Percentiles rank a stretch among this genome's conserved stretches.
Evolutionary conservation across 352 stramenopile genomes (phyloP).

Genomic region (Globisporangium perplexum): DNA sequence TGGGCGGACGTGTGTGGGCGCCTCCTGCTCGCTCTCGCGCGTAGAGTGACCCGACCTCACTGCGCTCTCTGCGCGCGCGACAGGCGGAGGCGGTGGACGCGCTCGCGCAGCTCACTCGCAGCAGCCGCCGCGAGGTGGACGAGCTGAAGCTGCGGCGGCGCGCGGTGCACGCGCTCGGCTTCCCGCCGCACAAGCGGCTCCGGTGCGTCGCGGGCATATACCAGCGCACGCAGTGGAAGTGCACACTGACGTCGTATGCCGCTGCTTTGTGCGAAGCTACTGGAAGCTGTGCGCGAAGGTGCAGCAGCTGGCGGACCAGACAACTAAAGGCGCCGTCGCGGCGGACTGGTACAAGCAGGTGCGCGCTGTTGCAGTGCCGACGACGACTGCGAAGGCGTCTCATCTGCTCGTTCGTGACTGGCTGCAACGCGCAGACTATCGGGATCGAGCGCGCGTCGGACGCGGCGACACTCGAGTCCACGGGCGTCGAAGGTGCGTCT

Average conservation of each 20-base stretch:
- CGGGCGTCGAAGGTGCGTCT: constrained; percentile 50
- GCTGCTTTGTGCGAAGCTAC: too few relatives aligned
- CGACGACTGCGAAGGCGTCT: too few relatives aligned
- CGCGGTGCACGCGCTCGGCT: constrained; percentile 19
- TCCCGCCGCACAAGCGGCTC: constrained; percentile 20
- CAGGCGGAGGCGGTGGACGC: constrained; percentile 32
- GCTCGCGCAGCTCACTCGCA: constrained; percentile 18
- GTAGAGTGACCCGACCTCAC: too few relatives aligned
- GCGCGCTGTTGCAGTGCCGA: too few relatives aligned
- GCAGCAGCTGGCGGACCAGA: constrained; percentile 19
- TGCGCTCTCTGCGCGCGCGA: background rate
- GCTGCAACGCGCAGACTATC: constrained; percentile 23
- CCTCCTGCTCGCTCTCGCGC: too few relatives aligned
- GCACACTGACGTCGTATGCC: too few relatives aligned
- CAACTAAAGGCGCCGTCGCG: constrained; percentile 5
- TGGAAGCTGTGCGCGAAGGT: constrained; percentile 32
- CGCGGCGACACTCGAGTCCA: constrained; percentile 29
- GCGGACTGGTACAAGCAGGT: constrained; percentile 26
- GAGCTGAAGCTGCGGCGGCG: constrained; percentile 24
- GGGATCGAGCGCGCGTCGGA: constrained; percentile 32
- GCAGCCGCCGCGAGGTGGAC: constrained; percentile 14
- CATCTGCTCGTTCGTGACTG: background rate
- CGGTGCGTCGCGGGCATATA: constrained; percentile 9
- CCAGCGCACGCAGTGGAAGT: too few relatives aligned
- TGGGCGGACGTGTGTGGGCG: constrained; percentile 35